Evolutionary conservation across 1,284 basidiomycete species (phyloP), one percentile per base, ranked within the genome.

Genomic region (Pisolithus thermaeus): DNA sequence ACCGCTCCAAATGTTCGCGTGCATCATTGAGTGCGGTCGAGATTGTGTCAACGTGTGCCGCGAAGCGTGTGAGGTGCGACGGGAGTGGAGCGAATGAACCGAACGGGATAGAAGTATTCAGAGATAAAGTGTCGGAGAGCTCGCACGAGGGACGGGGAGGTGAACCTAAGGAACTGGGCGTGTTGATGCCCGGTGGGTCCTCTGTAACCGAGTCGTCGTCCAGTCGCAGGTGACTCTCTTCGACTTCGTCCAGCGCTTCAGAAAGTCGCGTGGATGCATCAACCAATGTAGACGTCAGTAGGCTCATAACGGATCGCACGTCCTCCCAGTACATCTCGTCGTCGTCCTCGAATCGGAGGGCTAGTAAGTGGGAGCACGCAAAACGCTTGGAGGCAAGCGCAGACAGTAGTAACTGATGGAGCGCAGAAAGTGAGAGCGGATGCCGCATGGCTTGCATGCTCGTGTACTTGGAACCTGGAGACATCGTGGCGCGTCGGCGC

Each of bases 311-410:
- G 37, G 81, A 80, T 22, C 83, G 76, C 30, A 87, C 87, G 59
- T 90, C 83, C 57, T 90, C 87, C 87, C 87, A 91, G 59, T 91
- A 91, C 7, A 72, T 70, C 56, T 86, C 84, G 20, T 77, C 78
- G 42, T 78, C 75, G 43, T 78, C 78, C 43, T 67, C 71, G 60
- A 90, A 91, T 4, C 87, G 75, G 36, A 91, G 65, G 4, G 88
- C 87, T 2, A 91, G 73, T 1, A 91, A 72, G 61, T 91, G 84
- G 0, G 89, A 78, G 54, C 83, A 87, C 0, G 88, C 77, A 58
- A 87, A 89, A 12, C 88, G 77, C 58, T 84, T 86, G 4, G 87
- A 77, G 3, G 80, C 74, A 8, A 90, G 58, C 0, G 87, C 83
- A 23, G 74, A 75, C 49, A 84, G 79, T 1, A 90, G 67, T 0